Conservation (phyloP, 2,329 filamentous ascomycete species). For the Hawksworthiomyces lignivorus region DNA sequence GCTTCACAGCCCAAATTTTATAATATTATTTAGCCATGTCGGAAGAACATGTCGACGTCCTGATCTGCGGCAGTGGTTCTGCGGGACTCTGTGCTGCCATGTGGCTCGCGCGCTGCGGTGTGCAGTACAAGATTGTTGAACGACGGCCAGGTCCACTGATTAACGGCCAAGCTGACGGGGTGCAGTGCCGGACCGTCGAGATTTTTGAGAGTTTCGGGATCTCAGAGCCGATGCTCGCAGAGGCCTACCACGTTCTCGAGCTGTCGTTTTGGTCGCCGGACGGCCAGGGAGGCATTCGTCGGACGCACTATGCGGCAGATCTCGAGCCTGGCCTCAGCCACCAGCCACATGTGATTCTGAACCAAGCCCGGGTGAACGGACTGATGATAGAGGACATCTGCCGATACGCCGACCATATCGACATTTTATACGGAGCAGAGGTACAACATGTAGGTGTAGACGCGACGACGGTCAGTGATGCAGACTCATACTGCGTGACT, state of each 20-base stretch:
- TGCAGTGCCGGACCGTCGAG: conserved; percentile 53
- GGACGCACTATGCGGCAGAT: conserved; percentile 43
- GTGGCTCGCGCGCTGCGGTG: conserved; percentile 52
- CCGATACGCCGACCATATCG: conserved; percentile 28
- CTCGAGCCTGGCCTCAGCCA: conserved; percentile 43
- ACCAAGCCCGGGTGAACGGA: conserved; percentile 46
- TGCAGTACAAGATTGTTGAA: conserved; percentile 52
- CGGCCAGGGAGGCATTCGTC: conserved; percentile 23
- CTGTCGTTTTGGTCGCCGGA: conserved; percentile 46
- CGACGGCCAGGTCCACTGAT: conserved; percentile 44
- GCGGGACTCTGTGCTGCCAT: conserved; percentile 54
- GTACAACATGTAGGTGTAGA: too few species aligned
- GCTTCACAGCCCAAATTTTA: too few species aligned
- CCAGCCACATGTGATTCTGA: conserved; percentile 47
- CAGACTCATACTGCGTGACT: too few species aligned
- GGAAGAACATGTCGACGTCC: conserved; percentile 33
- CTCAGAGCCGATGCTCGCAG: conserved; percentile 43
- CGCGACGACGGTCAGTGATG: too few species aligned
- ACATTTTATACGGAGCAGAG: conserved; percentile 25
- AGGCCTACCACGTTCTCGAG: conserved; percentile 51
- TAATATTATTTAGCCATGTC: too few species aligned
- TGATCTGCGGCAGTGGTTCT: conserved; percentile 55
- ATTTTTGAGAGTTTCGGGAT: conserved; percentile 52
- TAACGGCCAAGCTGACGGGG: conserved; percentile 55
- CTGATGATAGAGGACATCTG: conserved; percentile 44